Evolutionary conservation across 106 monocot genomes (phyloP).

Genomic region (Triglochin maritima): DNA sequence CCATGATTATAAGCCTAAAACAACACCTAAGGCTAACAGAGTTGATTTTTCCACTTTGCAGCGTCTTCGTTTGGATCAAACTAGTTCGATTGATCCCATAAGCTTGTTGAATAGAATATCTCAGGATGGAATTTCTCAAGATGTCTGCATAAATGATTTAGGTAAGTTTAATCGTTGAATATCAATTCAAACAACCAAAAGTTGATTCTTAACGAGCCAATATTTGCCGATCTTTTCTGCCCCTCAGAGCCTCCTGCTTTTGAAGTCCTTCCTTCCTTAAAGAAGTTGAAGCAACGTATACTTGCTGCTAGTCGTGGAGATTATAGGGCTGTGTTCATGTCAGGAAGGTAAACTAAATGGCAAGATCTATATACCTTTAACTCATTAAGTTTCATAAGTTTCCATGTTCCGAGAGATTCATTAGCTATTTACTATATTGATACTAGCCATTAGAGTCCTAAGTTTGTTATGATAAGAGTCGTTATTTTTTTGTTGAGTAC

Average conservation of each 20-base stretch:
- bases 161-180: slow-evolving; percentile 25
- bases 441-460: too few species aligned
- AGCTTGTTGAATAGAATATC: slow-evolving; percentile 47
- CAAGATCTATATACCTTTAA: not conserved
- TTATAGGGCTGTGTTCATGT: slow-evolving; percentile 95
- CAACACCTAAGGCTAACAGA: not conserved
- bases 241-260: slow-evolving; percentile 83
- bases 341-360: slow-evolving; percentile 62
- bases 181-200: not conserved
- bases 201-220: not conserved
- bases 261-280: slow-evolving; percentile 85
- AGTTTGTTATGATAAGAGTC: too few species aligned
- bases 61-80: slow-evolving; percentile 51
- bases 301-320: slow-evolving; percentile 65
- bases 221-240: not conserved
- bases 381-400: too few species aligned
- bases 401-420: too few species aligned
- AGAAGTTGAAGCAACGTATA: slow-evolving; percentile 75
- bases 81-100: slow-evolving; percentile 68
- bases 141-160: slow-evolving; percentile 91
- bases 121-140: slow-evolving; percentile 81
- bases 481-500: not conserved
- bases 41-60: slow-evolving; percentile 24
- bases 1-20: too few species aligned
- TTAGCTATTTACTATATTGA: too few species aligned